Evolutionary conservation across 2,329 filamentous ascomycete species (phyloP).

Genomic region (Colletotrichum limetticola): DNA sequence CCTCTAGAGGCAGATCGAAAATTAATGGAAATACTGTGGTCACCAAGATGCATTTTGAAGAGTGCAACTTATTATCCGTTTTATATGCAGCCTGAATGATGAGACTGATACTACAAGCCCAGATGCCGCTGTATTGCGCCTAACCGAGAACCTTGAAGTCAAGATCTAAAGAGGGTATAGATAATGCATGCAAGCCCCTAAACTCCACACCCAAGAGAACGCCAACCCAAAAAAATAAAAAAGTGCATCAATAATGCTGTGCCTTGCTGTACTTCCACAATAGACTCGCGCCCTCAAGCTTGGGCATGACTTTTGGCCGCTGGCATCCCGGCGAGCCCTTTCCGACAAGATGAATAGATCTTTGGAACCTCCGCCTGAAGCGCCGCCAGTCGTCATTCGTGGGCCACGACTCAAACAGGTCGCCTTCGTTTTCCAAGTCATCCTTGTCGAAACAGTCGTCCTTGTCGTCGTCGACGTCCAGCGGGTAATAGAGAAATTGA

Average conservation of each 20-base stretch:
- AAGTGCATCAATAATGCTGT: conserved; percentile 8
- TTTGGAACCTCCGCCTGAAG: conserved; percentile 47
- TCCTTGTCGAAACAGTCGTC: conserved; percentile 39
- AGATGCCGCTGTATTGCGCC: neutral
- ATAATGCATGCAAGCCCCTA: neutral
- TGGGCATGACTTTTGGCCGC: conserved; percentile 23
- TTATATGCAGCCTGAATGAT: neutral
- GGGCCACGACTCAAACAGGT: conserved; percentile 50
- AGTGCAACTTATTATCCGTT: neutral
- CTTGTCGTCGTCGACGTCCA: conserved; percentile 43
- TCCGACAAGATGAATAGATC: conserved; percentile 46
- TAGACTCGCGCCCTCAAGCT: conserved; percentile 34
- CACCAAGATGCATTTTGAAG: neutral
- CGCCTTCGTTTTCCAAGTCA: conserved; percentile 38
- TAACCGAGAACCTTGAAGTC: neutral
- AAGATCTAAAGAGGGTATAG: conserved; percentile 13
- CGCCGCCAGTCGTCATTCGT: conserved; percentile 53
- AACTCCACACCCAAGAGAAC: neutral
- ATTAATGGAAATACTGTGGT: neutral
- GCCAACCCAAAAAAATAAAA: neutral
- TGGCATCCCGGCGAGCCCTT: conserved; percentile 39
- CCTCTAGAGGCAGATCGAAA: neutral
- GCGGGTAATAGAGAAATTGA: conserved; percentile 50
- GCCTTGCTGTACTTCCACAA: conserved; percentile 36
- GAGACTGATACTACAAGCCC: neutral